Evolutionary conservation across 2,329 filamentous ascomycete species (phyloP), one percentile per base, ranked within the genome.

Genomic region (Calcarisporium arbuscula): DNA sequence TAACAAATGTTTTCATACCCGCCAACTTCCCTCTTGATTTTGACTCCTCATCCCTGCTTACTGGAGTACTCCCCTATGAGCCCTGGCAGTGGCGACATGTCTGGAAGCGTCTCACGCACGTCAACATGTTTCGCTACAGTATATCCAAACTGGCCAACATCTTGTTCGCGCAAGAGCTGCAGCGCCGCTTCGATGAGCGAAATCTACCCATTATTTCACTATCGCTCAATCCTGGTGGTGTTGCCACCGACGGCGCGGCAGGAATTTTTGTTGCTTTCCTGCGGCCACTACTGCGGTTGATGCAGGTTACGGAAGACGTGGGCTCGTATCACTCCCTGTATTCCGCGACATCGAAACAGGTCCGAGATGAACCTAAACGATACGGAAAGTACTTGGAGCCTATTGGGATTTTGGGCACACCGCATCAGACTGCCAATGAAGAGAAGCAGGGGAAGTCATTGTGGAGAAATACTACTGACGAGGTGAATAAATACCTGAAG

Each of bases 81-180:
- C 43, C 49, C 10, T 40, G 37, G 36, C 15, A 32, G 8, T 48
- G 39, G 35, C 34, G 41, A 5, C 35, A 32, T 7, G 1, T 46
- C 1, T 10, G 11, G 1, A 21, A 26, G 14, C 31, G 35, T 19
- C 2, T 51, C 4, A 44, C 51, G 22, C 17, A 21, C 8, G 35
- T 42, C 14, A 45, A 53, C 31, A 50, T 51, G 44, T 22, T 49
- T 4, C 37, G 42, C 9, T 55, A 50, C 19, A 25, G 22, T 14
- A 30, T 49, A 15, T 38, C 48, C 28, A 52, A 50, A 38, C 34
- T 47, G 8, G 47, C 48, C 22, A 43, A 41, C 10, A 18, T 41
- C 18, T 27, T 51, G 15, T 50, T 49, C 25, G 40, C 47, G 4
- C 39, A 41, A 16, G 44, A 49, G n/a, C 36, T 51, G 3, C 48